These are phyloP conservation scores for Termitomyces titanicus DNA, from an alignment of 768 basidiomycete genomes.

Conservation along the genomic window DNA sequence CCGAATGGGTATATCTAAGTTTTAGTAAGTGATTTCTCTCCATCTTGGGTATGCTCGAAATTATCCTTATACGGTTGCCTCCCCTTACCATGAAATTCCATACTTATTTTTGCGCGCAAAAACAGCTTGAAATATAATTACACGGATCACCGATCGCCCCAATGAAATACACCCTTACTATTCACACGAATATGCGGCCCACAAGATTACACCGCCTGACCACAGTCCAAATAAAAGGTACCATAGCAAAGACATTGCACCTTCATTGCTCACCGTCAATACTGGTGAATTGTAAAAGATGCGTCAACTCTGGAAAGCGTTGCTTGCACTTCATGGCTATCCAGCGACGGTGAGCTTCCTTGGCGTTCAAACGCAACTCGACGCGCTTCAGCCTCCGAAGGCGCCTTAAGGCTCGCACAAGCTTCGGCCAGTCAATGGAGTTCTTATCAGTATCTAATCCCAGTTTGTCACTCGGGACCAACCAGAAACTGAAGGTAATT, in stretches of 20 bases:
- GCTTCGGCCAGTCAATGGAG: slow-evolving; percentile 4
- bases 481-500: slow-evolving; percentile 11
- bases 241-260: no score
- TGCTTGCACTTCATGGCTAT: slow-evolving; percentile 1
- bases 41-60: no score
- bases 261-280: neutral
- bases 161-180: neutral
- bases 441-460: slow-evolving; percentile 1
- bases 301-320: neutral
- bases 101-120: neutral
- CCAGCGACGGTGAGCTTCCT: slow-evolving; percentile 6
- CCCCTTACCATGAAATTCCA: neutral
- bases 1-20: no score
- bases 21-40: no score
- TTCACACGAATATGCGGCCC: no score
- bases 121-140: neutral
- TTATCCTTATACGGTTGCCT: no score
- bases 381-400: neutral
- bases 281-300: neutral
- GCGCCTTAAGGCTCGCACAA: neutral
- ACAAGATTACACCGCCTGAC: neutral
- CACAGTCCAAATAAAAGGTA: neutral
- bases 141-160: neutral
- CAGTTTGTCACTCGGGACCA: slow-evolving; percentile 11
- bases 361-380: slow-evolving; percentile 5